phyloP scores from a whole-genome alignment of 371 early-diverging fungal species.

The Saksenaea oblongispora region DNA sequence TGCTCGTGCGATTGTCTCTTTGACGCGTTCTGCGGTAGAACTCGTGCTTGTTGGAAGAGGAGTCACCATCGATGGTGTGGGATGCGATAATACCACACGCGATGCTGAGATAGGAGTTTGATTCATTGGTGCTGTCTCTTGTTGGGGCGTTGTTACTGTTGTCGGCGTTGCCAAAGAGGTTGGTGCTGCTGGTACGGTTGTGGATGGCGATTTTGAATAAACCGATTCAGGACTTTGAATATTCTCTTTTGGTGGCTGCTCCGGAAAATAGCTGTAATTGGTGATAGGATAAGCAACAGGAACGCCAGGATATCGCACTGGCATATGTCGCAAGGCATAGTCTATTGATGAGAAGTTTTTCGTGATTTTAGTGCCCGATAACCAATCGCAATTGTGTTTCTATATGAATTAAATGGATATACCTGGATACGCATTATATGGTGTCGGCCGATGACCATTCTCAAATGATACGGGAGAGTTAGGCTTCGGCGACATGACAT shows the following conservation, averaged over 20 bases:
- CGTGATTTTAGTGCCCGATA: conserved; percentile 9
- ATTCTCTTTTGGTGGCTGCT: conserved; percentile 13
- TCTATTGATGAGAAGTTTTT: conserved; percentile 19
- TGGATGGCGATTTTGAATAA: conserved; percentile 21
- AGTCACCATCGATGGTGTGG: conserved; percentile 6
- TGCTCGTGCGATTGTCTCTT: conserved; percentile 49
- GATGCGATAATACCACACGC: background rate
- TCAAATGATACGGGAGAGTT: conserved; percentile 18
- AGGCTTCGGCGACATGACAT: conserved; percentile 32
- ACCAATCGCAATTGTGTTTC: background rate
- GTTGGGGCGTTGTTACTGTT: background rate
- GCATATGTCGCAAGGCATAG: conserved; percentile 41
- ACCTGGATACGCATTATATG: conserved; percentile 11
- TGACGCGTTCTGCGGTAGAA: conserved; percentile 44
- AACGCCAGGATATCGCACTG: conserved; percentile 28
- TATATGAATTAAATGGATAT: background rate
- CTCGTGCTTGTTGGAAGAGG: conserved; percentile 22
- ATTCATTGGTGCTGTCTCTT: background rate
- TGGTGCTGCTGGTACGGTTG: background rate
- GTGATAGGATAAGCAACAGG: conserved; percentile 30
- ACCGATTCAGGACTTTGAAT: conserved; percentile 38
- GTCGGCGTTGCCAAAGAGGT: background rate
- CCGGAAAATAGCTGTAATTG: conserved; percentile 28
- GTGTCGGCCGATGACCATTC: conserved; percentile 16
- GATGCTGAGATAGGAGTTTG: background rate